Percentiles rank a stretch among this genome's conserved stretches.
phyloP scores from a whole-genome alignment of 805 yeast species.

The Metschnikowia arizonensis region DNA sequence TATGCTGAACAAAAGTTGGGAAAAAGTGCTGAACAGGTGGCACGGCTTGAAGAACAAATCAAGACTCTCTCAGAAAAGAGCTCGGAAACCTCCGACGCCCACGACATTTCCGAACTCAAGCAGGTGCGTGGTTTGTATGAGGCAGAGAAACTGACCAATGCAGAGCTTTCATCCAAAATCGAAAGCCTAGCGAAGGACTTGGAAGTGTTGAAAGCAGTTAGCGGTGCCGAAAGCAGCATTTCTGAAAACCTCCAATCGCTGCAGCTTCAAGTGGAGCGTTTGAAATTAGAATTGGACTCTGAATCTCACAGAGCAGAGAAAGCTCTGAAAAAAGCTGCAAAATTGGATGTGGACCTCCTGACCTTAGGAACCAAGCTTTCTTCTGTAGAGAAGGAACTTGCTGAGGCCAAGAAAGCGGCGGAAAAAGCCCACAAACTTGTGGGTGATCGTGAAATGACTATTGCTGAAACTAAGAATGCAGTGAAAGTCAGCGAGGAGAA shows the following conservation, averaged over 20 bases:
- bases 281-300: not conserved
- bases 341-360: not conserved
- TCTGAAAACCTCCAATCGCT: not conserved
- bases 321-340: not conserved
- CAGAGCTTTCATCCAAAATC: conserved; percentile 6
- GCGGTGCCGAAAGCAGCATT: not conserved
- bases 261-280: not conserved
- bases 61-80: not conserved
- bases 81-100: not conserved
- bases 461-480: not conserved
- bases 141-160: conserved; percentile 3
- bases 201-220: not conserved
- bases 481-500: not conserved
- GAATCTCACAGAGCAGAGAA: not conserved
- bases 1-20: conserved; percentile 16
- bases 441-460: not conserved
- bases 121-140: conserved; percentile 2
- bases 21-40: conserved; percentile 3
- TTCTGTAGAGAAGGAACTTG: not conserved
- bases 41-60: not conserved
- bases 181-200: not conserved
- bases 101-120: not conserved
- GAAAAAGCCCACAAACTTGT: conserved; percentile 5
- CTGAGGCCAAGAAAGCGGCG: not conserved
- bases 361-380: not conserved